These are phyloP conservation scores for Aspergillus sp. DNA, from an alignment of 2,329 filamentous ascomycete species.

Conservation along the genomic window DNA sequence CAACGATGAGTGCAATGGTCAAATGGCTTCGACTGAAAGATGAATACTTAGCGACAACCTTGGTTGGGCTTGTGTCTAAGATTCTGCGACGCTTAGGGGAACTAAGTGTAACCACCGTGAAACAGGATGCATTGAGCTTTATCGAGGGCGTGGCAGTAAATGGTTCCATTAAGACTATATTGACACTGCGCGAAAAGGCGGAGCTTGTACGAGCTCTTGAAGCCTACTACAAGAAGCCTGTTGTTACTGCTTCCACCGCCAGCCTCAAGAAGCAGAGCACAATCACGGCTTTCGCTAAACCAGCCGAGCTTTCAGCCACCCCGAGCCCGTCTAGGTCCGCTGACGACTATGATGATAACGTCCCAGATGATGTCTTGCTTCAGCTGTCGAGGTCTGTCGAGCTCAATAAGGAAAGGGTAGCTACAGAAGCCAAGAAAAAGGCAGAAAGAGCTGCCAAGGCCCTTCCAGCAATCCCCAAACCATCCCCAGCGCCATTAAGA, in stretches of 20 bases:
- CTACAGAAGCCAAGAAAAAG: conserved; percentile 33
- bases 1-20: conserved; percentile 68
- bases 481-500: conserved; percentile 30
- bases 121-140: conserved; percentile 64
- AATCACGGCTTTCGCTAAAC: conserved; percentile 43
- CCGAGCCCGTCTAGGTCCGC: conserved; percentile 32
- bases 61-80: conserved; percentile 80
- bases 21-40: conserved; percentile 92
- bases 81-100: conserved; percentile 80
- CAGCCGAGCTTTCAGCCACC: conserved; percentile 38
- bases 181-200: conserved; percentile 79
- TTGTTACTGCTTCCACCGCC: conserved; percentile 45
- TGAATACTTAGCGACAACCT: conserved; percentile 77
- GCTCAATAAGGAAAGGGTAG: conserved; percentile 43
- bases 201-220: conserved; percentile 70
- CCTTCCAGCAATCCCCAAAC: conserved; percentile 29
- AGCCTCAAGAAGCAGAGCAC: conserved; percentile 48
- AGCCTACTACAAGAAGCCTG: conserved; percentile 49
- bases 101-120: conserved; percentile 68
- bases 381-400: conserved; percentile 47
- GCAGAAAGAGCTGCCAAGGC: conserved; percentile 28
- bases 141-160: conserved; percentile 57
- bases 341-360: conserved; percentile 47
- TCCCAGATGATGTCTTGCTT: conserved; percentile 44
- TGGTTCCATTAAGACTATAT: conserved; percentile 71